Conservation (phyloP, 176 grass and related monocot species). For the Ampelocalamus luodianensis region DNA sequence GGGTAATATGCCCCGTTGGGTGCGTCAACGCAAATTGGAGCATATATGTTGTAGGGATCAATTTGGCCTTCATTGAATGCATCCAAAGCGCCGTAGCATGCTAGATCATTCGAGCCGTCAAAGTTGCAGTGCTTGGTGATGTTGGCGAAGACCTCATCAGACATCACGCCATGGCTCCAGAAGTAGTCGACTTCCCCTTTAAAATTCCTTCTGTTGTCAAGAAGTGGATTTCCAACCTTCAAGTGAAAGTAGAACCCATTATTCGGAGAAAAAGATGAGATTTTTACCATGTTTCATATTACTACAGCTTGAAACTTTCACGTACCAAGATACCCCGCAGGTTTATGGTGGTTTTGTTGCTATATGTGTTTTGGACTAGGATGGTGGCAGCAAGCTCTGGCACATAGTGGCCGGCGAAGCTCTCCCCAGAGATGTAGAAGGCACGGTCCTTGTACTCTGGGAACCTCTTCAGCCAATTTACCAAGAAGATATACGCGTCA, state of each 20-base stretch:
- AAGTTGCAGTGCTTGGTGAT: conserved; percentile 51
- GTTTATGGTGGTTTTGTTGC: conserved; percentile 37
- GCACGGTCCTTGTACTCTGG: conserved; percentile 47
- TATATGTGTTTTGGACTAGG: conserved; percentile 47
- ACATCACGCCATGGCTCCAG: conserved; percentile 53
- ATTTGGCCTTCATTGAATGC: not conserved
- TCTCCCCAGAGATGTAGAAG: conserved; percentile 73
- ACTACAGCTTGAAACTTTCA: not conserved
- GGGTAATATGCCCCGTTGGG: conserved; percentile 34
- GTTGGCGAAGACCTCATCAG: conserved; percentile 40
- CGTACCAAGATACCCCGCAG: conserved; percentile 50
- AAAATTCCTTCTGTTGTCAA: conserved; percentile 20
- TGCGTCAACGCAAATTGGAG: conserved; percentile 29
- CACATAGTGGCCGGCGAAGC: conserved; percentile 59
- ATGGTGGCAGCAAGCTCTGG: conserved; percentile 49
- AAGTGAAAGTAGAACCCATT: not conserved
- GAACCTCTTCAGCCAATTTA: conserved; percentile 56
- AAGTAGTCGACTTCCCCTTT: conserved; percentile 27
- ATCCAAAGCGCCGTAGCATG: not conserved
- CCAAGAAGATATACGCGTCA: conserved; percentile 39
- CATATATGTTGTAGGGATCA: conserved; percentile 50
- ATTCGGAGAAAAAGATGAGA: not conserved
- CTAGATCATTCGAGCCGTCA: not conserved
- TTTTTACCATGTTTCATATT: not conserved
- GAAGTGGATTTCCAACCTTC: conserved; percentile 55